Conservation (phyloP, 2,329 filamentous ascomycete species). For the Pseudonectria buxi region DNA sequence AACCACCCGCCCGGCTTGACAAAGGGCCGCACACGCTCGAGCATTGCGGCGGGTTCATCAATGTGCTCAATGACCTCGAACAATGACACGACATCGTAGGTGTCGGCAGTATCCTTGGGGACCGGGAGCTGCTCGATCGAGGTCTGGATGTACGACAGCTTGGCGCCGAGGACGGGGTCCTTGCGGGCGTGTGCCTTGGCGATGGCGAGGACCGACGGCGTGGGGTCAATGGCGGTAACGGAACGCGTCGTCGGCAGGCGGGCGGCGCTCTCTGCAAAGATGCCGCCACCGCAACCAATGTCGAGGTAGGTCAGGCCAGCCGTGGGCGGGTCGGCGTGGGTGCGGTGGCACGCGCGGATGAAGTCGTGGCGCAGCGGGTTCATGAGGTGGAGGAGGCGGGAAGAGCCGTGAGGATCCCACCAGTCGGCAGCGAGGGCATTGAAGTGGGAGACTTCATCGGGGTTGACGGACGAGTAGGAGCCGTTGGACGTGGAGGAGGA, state of each 20-base stretch:
- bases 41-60: constrained; percentile 64
- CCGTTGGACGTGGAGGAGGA: constrained; percentile 3
- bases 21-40: constrained; percentile 64
- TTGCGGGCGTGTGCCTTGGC: constrained; percentile 68
- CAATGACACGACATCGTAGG: constrained; percentile 74
- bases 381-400: constrained; percentile 91
- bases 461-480: constrained; percentile 64
- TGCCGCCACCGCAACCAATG: constrained; percentile 91
- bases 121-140: constrained; percentile 64
- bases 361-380: constrained; percentile 95
- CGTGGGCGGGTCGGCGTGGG: constrained; percentile 38
- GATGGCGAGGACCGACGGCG: constrained; percentile 63
- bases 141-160: constrained; percentile 67
- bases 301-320: constrained; percentile 66
- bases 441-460: constrained; percentile 89
- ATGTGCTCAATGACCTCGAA: constrained; percentile 98
- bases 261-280: constrained; percentile 85
- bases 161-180: constrained; percentile 60
- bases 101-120: constrained; percentile 31
- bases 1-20: constrained; percentile 91
- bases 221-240: constrained; percentile 75
- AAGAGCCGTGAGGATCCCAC: constrained; percentile 96
- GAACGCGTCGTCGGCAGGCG: constrained; percentile 54
- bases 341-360: constrained; percentile 63
- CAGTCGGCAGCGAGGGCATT: constrained; percentile 85